Evolutionary conservation across 495 filamentous ascomycete genomes (phyloP).

Genomic region (Penicillium longicatenatum): DNA sequence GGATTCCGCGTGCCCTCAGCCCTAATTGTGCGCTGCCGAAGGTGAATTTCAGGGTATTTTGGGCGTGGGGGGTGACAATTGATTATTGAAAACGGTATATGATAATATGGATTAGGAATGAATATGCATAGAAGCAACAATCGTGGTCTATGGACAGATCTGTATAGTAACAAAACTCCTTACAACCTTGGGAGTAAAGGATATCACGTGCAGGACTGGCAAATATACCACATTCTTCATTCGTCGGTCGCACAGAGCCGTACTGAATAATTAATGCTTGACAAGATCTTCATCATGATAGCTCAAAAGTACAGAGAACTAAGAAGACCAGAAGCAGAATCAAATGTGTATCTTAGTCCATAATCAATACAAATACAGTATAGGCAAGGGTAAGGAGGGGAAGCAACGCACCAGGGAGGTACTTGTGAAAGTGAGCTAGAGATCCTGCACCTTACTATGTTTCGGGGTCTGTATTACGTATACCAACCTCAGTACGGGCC

Average conservation of each 20-base stretch:
- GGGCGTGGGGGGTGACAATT: background rate
- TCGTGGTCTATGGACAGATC: background rate
- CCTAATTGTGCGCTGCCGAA: conserved; percentile 31
- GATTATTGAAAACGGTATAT: background rate
- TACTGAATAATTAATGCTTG: background rate
- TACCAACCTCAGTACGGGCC: background rate
- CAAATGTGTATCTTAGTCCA: background rate
- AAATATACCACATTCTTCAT: conserved; percentile 11
- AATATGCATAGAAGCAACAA: background rate
- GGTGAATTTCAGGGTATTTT: background rate
- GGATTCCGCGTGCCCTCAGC: conserved; percentile 35
- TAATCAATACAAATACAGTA: background rate
- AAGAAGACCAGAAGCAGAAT: background rate
- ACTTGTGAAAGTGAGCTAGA: background rate
- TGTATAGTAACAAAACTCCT: conserved; percentile 2
- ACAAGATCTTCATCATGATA: background rate
- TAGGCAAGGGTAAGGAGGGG: background rate
- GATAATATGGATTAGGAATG: background rate
- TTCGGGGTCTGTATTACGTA: conserved; percentile 13
- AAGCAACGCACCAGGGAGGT: background rate
- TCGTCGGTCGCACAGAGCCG: conserved; percentile 22
- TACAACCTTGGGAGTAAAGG: background rate
- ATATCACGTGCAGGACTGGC: conserved; percentile 1
- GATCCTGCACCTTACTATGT: background rate
- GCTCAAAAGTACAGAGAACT: background rate